These are phyloP conservation scores for Monosporascus sp. DNA, from an alignment of 2,329 filamentous ascomycete species.

Conservation along the genomic window DNA sequence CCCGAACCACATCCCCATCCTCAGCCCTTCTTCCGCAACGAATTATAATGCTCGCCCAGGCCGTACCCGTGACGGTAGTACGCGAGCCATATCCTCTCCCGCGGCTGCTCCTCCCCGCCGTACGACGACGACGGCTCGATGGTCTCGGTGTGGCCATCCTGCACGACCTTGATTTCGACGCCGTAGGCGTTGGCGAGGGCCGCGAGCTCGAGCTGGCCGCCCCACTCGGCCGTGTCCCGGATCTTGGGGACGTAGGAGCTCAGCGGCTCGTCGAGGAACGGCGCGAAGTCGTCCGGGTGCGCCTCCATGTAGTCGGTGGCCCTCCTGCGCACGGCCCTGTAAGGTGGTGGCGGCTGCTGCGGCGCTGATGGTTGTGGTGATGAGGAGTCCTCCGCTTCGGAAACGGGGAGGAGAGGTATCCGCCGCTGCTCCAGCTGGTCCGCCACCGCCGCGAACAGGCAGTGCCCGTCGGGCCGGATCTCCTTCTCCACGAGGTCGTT, in stretches of 20 bases:
- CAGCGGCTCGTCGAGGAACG: conserved; percentile 81
- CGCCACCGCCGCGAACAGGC: conserved; percentile 86
- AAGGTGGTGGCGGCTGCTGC: conserved; percentile 36
- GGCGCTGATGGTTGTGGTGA: no score
- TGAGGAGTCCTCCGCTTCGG: conserved; percentile 5
- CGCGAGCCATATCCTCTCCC: conserved; percentile 75
- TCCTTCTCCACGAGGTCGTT: conserved; percentile 67
- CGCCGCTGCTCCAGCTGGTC: conserved; percentile 64
- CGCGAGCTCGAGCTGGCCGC: conserved; percentile 83
- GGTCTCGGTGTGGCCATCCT: conserved; percentile 75
- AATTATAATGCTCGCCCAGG: conserved; percentile 96
- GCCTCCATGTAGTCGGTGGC: conserved; percentile 73
- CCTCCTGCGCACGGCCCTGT: conserved; percentile 62
- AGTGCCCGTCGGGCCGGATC: conserved; percentile 89
- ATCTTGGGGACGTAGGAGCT: conserved; percentile 71
- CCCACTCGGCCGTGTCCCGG: conserved; percentile 88
- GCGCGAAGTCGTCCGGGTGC: conserved; percentile 75
- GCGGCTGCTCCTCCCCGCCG: conserved; percentile 30
- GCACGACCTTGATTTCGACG: conserved; percentile 78
- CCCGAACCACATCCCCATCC: not conserved
- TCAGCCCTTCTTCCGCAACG: conserved; percentile 50
- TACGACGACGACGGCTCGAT: conserved; percentile 52
- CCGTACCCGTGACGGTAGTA: conserved; percentile 95
- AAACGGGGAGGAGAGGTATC: conserved; percentile 35
- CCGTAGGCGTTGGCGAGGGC: conserved; percentile 78